Evolutionary conservation across 768 basidiomycete genomes (phyloP).

Genomic region (Mycena filopes): DNA sequence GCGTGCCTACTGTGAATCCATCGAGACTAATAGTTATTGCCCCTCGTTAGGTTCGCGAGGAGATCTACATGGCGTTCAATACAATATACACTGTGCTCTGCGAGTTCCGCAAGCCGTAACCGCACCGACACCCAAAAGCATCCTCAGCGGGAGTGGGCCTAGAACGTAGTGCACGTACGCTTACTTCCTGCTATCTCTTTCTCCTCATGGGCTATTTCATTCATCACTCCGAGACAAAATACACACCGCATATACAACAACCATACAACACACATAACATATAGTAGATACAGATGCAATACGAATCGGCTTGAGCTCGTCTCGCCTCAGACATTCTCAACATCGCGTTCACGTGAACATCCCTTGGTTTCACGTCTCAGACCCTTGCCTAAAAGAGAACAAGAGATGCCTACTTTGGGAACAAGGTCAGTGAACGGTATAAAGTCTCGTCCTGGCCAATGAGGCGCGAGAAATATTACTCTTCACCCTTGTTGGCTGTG

Average conservation of each 20-base stretch:
- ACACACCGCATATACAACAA: conserved; percentile 11
- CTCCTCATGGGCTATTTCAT: conserved; percentile 3
- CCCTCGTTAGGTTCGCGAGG: conserved; percentile 86
- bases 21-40: conserved; percentile 37
- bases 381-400: conserved; percentile 27
- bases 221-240: background rate
- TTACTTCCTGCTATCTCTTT: conserved; percentile 36
- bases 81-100: conserved; percentile 57
- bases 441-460: conserved; percentile 15
- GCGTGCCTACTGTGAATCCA: conserved; percentile 27
- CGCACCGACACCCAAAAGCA: conserved; percentile 1
- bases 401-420: conserved; percentile 25
- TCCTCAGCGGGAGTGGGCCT: conserved; percentile 14
- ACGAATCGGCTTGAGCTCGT: too few species aligned
- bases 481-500: background rate
- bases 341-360: conserved; percentile 24
- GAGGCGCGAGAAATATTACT: background rate
- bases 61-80: conserved; percentile 99
- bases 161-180: conserved; percentile 62
- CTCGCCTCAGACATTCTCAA: too few species aligned
- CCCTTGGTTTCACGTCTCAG: conserved; percentile 3
- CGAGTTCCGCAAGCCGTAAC: conserved; percentile 30
- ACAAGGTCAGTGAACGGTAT: conserved; percentile 24
- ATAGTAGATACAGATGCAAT: background rate
- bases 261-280: conserved; percentile 10